Evolutionary conservation across 106 monocot species (phyloP).

Genomic region (Dendrobium officinale): DNA sequence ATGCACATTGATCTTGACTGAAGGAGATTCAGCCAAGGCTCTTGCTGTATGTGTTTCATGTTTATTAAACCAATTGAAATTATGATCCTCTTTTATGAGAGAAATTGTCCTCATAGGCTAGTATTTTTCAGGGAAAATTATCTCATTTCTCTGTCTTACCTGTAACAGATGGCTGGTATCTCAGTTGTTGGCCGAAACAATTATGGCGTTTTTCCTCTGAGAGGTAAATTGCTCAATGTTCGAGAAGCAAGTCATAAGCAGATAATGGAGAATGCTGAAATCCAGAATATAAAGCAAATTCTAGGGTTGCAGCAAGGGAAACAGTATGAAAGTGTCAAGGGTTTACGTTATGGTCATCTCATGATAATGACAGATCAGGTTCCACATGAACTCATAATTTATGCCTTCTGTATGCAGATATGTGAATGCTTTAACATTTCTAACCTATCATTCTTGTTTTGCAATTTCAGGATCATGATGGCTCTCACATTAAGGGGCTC

Average conservation of each 20-base stretch:
- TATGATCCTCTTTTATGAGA: not conserved
- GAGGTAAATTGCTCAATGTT: slow-evolving; percentile 92
- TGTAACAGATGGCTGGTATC: slow-evolving; percentile 80
- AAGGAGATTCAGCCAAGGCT: slow-evolving; percentile 99
- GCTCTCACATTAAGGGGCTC: slow-evolving; percentile 93
- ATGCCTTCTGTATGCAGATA: not conserved
- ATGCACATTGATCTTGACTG: slow-evolving; percentile 92
- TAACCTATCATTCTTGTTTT: not conserved
- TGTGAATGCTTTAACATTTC: not conserved
- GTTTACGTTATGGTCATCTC: slow-evolving; percentile 90
- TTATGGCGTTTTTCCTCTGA: slow-evolving; percentile 93
- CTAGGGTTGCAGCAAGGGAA: slow-evolving; percentile 98
- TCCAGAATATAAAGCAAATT: slow-evolving; percentile 81
- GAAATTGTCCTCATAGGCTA: not conserved
- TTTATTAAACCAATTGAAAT: not conserved
- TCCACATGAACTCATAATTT: not conserved
- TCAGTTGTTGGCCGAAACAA: slow-evolving; percentile 80
- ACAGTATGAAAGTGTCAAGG: slow-evolving; percentile 79
- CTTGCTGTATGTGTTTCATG: slow-evolving; percentile 58
- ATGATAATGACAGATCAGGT: slow-evolving; percentile 99
- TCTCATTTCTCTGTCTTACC: not conserved
- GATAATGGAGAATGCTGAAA: slow-evolving; percentile 93
- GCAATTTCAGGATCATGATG: slow-evolving; percentile 85
- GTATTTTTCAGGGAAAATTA: not conserved
- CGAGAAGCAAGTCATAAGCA: slow-evolving; percentile 89